Evolutionary conservation across 78 protist species (phyloP).

Genomic region (Dictyostelium firmibasis): DNA sequence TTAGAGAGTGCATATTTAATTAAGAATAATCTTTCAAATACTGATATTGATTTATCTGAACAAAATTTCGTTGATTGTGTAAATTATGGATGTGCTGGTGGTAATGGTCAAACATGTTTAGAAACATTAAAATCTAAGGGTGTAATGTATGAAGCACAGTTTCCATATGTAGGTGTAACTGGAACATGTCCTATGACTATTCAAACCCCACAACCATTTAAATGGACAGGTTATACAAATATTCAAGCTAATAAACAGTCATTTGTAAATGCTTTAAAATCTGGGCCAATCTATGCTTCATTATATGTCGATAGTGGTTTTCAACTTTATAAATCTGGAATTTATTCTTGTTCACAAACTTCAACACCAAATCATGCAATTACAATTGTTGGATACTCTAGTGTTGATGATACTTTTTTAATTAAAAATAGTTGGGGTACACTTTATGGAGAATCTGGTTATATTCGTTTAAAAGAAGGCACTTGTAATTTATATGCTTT

Average conservation of each 20-base stretch:
- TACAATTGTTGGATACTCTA: constrained; percentile 87
- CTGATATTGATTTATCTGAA: constrained; percentile 24
- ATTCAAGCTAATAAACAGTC: neutral
- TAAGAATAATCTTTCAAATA: neutral
- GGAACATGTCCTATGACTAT: neutral
- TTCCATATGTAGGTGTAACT: neutral
- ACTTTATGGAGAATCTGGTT: constrained; percentile 79
- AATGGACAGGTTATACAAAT: constrained; percentile 25
- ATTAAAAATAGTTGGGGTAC: constrained; percentile 82
- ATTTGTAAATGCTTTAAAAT: constrained; percentile 3
- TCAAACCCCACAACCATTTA: neutral
- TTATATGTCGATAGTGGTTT: constrained; percentile 92
- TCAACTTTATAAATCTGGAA: constrained; percentile 89
- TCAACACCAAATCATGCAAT: constrained; percentile 90
- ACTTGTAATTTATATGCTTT: neutral
- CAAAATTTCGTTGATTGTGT: constrained; percentile 48
- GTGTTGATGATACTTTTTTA: constrained; percentile 36
- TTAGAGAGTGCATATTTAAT: constrained; percentile 34
- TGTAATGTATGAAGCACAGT: neutral
- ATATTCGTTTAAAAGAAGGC: constrained; percentile 49
- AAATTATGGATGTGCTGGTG: constrained; percentile 51
- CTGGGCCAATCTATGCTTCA: constrained; percentile 58
- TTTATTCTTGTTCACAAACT: constrained; percentile 60
- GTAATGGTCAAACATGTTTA: constrained; percentile 9
- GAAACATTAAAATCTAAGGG: neutral